phyloP scores from a whole-genome alignment of 1,284 basidiomycete species.

The Mycosarcoma mackinlayi region DNA sequence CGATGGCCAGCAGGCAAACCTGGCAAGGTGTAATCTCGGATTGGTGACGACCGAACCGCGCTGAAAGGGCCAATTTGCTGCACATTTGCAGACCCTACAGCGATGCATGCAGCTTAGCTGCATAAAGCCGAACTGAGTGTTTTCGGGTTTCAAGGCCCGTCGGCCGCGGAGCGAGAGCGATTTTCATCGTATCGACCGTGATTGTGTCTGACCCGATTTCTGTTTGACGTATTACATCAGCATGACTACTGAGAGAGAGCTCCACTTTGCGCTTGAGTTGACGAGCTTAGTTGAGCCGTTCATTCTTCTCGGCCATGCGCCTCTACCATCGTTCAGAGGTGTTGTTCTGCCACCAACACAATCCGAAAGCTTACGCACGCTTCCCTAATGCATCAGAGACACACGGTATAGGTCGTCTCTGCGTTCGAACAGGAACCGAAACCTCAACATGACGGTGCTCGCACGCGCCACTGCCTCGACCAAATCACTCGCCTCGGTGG shows the following conservation, averaged over 20 bases:
- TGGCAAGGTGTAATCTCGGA: too few species aligned
- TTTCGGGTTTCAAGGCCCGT: slow-evolving; percentile 30
- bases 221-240: neutral
- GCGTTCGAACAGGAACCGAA: too few species aligned
- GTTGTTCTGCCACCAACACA: too few species aligned
- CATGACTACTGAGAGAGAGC: neutral
- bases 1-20: neutral
- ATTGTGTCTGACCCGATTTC: too few species aligned
- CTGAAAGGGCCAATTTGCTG: slow-evolving; percentile 7
- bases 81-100: slow-evolving; percentile 27
- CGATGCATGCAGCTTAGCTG: slow-evolving; percentile 15
- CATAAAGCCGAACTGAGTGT: slow-evolving; percentile 31
- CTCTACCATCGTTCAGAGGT: too few species aligned
- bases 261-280: neutral
- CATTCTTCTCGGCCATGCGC: too few species aligned
- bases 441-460: slow-evolving; percentile 20
- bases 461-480: slow-evolving; percentile 15
- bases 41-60: slow-evolving; percentile 1
- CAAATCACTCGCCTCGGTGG: slow-evolving; percentile 4
- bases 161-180: neutral
- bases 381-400: too few species aligned
- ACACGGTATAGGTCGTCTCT: too few species aligned
- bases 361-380: too few species aligned
- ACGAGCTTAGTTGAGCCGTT: slow-evolving; percentile 1
- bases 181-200: too few species aligned